phyloP scores from a whole-genome alignment of 2,329 filamentous ascomycete genomes.

The Penicillium capsulatum region DNA sequence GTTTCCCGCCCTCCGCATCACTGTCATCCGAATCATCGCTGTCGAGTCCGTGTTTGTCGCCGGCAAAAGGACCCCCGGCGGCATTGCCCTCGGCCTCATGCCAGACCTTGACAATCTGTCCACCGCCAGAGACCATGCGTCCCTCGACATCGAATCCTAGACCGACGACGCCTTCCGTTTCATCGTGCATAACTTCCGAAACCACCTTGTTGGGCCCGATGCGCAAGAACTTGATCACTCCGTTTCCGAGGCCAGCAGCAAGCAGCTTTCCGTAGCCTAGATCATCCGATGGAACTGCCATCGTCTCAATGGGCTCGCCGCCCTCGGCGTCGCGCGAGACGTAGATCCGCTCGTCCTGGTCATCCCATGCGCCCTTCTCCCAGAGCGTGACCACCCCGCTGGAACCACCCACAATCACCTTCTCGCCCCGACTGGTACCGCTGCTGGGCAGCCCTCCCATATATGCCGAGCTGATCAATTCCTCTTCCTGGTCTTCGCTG shows the following conservation, averaged over 20 bases:
- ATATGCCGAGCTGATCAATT: constrained; percentile 76
- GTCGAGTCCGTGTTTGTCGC: constrained; percentile 34
- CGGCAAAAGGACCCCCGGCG: constrained; percentile 42
- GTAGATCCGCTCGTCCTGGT: constrained; percentile 84
- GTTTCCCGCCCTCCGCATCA: constrained; percentile 44
- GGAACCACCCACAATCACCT: constrained; percentile 71
- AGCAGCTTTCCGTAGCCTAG: constrained; percentile 63
- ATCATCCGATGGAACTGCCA: constrained; percentile 66
- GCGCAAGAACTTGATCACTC: constrained; percentile 70
- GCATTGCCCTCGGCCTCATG: constrained; percentile 60
- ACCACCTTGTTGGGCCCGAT: constrained; percentile 70
- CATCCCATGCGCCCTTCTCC: constrained; percentile 93
- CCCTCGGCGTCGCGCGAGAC: constrained; percentile 61
- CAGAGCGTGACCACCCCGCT: constrained; percentile 84
- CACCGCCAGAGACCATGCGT: constrained; percentile 85
- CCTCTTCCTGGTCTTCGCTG: constrained; percentile 92
- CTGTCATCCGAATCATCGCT: constrained; percentile 45
- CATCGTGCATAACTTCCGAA: constrained; percentile 68
- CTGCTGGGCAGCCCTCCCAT: constrained; percentile 69
- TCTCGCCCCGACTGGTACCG: constrained; percentile 65
- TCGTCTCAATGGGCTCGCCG: constrained; percentile 76
- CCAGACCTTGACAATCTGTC: constrained; percentile 85
- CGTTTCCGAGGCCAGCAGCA: constrained; percentile 77
- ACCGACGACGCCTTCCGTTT: constrained; percentile 77
- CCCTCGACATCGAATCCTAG: constrained; percentile 81